Evolutionary conservation across 1,284 basidiomycete genomes (phyloP).

Genomic region (Papiliotrema laurentii): DNA sequence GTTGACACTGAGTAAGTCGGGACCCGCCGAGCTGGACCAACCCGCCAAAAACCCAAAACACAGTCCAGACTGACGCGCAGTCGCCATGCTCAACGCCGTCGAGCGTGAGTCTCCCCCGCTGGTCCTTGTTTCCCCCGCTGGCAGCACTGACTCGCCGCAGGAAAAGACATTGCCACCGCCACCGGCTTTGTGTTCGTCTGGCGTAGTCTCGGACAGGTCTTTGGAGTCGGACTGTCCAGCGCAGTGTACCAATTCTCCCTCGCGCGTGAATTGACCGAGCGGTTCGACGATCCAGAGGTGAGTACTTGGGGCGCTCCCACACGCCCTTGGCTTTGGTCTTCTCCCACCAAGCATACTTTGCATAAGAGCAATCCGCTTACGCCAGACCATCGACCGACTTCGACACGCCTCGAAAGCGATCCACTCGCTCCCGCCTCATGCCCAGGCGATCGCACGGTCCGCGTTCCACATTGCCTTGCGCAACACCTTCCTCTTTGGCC

Average conservation of each 20-base stretch:
- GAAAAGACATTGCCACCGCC: constrained; percentile 20
- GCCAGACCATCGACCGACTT: constrained; percentile 17
- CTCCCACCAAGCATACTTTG: too few relatives aligned
- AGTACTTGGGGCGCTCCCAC: too few relatives aligned
- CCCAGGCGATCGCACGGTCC: constrained; percentile 16
- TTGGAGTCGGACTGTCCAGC: constrained; percentile 26
- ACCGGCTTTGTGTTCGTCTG: constrained; percentile 28
- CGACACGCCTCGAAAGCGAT: constrained; percentile 22
- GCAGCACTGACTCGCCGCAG: constrained; percentile 5
- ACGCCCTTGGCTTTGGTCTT: too few relatives aligned
- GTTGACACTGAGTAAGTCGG: constrained; percentile 17
- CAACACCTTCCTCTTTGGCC: constrained; percentile 25
- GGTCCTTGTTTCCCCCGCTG: too few relatives aligned
- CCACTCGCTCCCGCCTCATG: constrained; percentile 9
- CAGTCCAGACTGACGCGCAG: too few relatives aligned
- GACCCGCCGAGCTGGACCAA: not conserved
- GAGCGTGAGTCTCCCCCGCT: constrained; percentile 10
- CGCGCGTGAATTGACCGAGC: constrained; percentile 8
- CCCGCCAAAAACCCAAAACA: too few relatives aligned
- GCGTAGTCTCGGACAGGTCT: constrained; percentile 26
- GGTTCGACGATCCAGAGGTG: constrained; percentile 17
- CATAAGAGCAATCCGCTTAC: not conserved
- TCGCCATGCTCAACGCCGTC: constrained; percentile 25
- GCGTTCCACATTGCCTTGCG: constrained; percentile 19
- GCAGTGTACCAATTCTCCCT: constrained; percentile 26